phyloP scores from a whole-genome alignment of 2,329 filamentous ascomycete genomes.

The Akanthomyces uredinophilus region DNA sequence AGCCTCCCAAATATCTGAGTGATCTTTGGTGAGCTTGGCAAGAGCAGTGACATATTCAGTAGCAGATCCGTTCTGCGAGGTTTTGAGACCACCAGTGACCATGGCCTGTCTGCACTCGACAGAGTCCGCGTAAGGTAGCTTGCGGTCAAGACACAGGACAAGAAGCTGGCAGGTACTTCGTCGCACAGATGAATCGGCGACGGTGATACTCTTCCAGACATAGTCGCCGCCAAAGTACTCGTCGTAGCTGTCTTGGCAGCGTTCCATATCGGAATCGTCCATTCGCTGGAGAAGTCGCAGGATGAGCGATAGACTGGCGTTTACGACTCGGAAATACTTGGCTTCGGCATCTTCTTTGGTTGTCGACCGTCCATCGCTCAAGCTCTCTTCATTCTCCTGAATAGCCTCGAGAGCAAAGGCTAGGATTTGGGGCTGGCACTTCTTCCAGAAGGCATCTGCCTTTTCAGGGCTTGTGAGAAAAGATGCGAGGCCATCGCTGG shows the following conservation, averaged over 20 bases:
- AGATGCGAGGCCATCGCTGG: slow-evolving; percentile 66
- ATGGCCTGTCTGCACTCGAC: slow-evolving; percentile 53
- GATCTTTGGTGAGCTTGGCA: slow-evolving; percentile 55
- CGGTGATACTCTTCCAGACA: slow-evolving; percentile 63
- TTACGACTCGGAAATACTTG: slow-evolving; percentile 75
- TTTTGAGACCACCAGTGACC: slow-evolving; percentile 67
- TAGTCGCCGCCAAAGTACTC: slow-evolving; percentile 60
- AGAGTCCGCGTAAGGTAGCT: slow-evolving; percentile 44
- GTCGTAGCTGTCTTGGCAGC: slow-evolving; percentile 58
- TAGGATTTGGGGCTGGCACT: slow-evolving; percentile 75
- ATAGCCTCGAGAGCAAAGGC: slow-evolving; percentile 77
- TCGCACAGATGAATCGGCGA: slow-evolving; percentile 51
- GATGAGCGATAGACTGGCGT: slow-evolving; percentile 50
- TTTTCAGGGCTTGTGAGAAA: slow-evolving; percentile 82
- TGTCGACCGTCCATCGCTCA: slow-evolving; percentile 85
- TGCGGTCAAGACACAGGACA: slow-evolving; percentile 41
- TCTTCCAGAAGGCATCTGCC: slow-evolving; percentile 67
- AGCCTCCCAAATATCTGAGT: slow-evolving; percentile 68
- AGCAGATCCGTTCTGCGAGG: slow-evolving; percentile 68
- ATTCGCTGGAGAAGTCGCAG: slow-evolving; percentile 48
- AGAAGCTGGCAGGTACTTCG: slow-evolving; percentile 49
- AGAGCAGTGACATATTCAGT: slow-evolving; percentile 65
- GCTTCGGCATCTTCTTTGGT: slow-evolving; percentile 78
- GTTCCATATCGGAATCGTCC: slow-evolving; percentile 48
- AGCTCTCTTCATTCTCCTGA: slow-evolving; percentile 70